Evolutionary conservation across 306 rosid species (phyloP).

Genomic region (Sophora flavescens): DNA sequence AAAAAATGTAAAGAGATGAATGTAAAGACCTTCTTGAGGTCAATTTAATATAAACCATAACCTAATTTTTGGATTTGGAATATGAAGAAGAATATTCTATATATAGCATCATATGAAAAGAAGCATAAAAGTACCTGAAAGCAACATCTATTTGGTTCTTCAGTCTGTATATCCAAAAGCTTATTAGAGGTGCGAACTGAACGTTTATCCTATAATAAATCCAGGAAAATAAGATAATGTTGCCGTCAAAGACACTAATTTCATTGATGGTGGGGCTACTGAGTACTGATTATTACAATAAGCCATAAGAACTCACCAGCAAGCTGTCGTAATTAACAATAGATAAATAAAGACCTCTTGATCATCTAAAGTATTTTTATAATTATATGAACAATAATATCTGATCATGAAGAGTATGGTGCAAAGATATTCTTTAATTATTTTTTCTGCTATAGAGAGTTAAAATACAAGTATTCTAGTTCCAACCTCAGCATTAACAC

Average conservation of each 20-base stretch:
- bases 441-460: neutral
- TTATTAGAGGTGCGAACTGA: neutral
- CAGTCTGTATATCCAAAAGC: neutral
- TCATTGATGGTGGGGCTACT: neutral
- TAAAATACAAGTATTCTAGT: neutral
- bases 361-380: neutral
- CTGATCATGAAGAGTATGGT: neutral
- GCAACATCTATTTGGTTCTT: constrained; percentile 9
- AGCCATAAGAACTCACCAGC: constrained; percentile 3
- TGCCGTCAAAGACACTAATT: constrained; percentile 17
- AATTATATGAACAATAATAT: neutral
- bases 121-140: constrained; percentile 41
- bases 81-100: constrained; percentile 44
- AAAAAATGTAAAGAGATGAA: neutral
- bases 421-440: neutral
- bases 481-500: neutral
- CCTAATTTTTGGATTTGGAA: constrained; percentile 37
- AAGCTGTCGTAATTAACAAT: constrained; percentile 24
- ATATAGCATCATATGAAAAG: constrained; percentile 15
- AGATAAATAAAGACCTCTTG: neutral
- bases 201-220: constrained; percentile 18
- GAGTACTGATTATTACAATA: constrained; percentile 3
- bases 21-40: neutral
- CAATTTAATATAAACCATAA: neutral
- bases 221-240: constrained; percentile 26